These are phyloP conservation scores for Piloderma croceum DNA, from an alignment of 768 basidiomycete genomes.

Conservation along the genomic window DNA sequence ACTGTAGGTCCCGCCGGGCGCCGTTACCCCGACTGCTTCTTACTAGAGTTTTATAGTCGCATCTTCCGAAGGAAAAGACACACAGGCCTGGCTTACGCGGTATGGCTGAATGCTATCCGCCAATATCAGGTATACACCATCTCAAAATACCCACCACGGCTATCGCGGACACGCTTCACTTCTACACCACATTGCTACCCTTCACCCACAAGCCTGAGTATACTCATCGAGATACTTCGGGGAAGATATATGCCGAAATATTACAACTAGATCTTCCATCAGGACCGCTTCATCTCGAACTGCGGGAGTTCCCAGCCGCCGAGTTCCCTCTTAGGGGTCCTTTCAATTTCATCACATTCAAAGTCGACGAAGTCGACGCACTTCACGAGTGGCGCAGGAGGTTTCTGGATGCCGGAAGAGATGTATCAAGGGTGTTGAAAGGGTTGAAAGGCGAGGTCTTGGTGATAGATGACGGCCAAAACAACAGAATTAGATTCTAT, in stretches of 20 bases:
- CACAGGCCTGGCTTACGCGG: too few species aligned
- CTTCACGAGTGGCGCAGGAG: not conserved
- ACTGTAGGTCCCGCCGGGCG: too few species aligned
- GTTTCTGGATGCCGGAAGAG: not conserved
- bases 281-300: not conserved
- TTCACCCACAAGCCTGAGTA: not conserved
- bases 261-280: not conserved
- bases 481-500: not conserved
- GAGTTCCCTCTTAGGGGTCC: too few species aligned
- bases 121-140: not conserved
- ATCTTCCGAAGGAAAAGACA: too few species aligned
- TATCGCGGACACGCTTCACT: not conserved
- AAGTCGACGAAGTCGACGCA: not conserved
- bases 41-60: too few species aligned
- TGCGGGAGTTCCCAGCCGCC: not conserved
- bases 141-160: not conserved
- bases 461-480: not conserved
- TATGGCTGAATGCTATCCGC: too few species aligned
- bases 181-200: not conserved
- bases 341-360: not conserved
- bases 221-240: not conserved
- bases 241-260: not conserved
- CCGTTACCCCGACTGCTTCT: too few species aligned
- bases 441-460: not conserved
- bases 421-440: not conserved